Base-by-base conservation (phyloP, 129 eudicot species). In the Lonicera japonica region DNA sequence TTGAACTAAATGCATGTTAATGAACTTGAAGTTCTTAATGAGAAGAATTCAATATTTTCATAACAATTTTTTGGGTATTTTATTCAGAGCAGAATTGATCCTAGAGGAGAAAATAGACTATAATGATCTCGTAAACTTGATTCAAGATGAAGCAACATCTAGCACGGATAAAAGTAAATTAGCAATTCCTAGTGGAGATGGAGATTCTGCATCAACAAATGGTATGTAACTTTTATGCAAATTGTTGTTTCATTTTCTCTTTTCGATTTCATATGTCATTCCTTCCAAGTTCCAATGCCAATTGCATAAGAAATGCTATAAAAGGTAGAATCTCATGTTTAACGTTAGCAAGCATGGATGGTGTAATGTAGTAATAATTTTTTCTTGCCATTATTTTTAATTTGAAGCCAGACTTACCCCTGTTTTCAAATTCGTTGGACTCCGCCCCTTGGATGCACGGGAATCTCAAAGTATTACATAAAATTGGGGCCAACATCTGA, bases 31-130 rank as follows among this genome's bases (percentile, higher is more conserved):
- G 22, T 39, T 25, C 53, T 17, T 4, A 61, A 21, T 43, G 60
- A 47, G 8, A 3, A 10, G 5, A 67, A 48, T 25, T 34, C 58
- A 8, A 25, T 8, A 8, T 22, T 23, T 15, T 25, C 7, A 13
- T 51, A 74, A 61, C 61, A 23, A 62, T 63, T 51, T 39, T 34
- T 64, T 60, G 4, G 52, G 25, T 60, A 38, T 7, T 47, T 43
- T 38, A 40, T 57, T 54, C 73, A 92, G 98, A 64, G 72, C 85
- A 72, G 96, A 92, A 78, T 76, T 92, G 86, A 67, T 92, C 52
- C 16, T 76, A 52, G 85, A 82, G 68, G 91, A 92, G 70, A 87
- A 39, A 64, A 76, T 92, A 56, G 96, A 92, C 66, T 92, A 87
- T 68, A 92, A 92, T 77, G 98, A 92, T 66, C 90, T 92, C 64